These are phyloP conservation scores for Calonectria pseudoturangicola DNA, from an alignment of 2,329 filamentous ascomycete species.

Conservation along the genomic window DNA sequence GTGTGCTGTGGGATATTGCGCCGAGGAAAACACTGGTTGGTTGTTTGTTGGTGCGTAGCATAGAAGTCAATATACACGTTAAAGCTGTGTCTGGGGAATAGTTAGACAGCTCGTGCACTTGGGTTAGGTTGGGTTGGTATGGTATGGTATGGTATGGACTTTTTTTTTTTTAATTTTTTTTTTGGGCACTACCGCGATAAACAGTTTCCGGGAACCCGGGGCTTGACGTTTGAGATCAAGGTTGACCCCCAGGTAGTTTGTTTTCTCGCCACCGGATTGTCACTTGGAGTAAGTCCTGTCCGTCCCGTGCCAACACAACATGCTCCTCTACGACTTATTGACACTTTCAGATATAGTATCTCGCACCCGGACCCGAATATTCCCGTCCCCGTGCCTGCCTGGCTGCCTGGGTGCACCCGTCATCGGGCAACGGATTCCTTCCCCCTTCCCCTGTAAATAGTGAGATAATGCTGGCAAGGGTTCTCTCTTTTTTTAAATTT, in stretches of 20 bases:
- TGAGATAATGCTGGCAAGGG: conserved; percentile 12
- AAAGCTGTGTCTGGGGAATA: conserved; percentile 15
- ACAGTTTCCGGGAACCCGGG: conserved; percentile 22
- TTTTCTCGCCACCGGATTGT: conserved; percentile 3
- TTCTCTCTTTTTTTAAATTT: no score
- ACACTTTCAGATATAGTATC: conserved; percentile 17
- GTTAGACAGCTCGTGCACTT: conserved; percentile 1
- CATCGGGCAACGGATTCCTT: background rate
- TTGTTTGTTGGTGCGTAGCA: conserved; percentile 21
- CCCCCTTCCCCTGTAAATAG: background rate
- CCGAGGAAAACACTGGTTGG: conserved; percentile 8
- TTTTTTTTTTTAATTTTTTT: background rate
- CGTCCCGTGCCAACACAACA: background rate
- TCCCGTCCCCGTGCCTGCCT: conserved; percentile 33
- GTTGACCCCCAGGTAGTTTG: background rate
- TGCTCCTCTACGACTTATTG: conserved; percentile 6
- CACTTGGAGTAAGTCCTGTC: background rate
- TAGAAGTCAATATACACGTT: conserved; percentile 12
- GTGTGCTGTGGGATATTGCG: conserved; percentile 8
- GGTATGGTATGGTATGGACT: no score
- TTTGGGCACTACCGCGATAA: conserved; percentile 8
- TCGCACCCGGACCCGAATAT: conserved; percentile 22
- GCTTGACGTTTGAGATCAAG: conserved; percentile 14
- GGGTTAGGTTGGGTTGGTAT: no score
- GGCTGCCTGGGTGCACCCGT: background rate